These are phyloP conservation scores for Quercus tomentella DNA, from an alignment of 331 rosid species.

Conservation along the genomic window DNA sequence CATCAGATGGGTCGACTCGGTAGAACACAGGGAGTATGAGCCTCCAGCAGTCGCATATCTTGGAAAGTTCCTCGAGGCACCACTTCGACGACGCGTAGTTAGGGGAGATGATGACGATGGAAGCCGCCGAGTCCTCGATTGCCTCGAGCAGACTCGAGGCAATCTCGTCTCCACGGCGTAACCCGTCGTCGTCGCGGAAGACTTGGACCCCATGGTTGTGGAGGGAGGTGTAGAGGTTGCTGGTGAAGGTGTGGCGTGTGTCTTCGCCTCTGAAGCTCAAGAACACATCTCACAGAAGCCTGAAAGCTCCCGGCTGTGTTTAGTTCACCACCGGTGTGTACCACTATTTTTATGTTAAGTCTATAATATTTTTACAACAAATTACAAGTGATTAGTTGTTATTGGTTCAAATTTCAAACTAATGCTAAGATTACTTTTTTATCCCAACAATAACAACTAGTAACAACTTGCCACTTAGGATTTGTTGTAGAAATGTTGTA, in stretches of 20 bases:
- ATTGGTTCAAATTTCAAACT: too few relatives aligned
- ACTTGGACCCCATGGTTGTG: conserved; percentile 31
- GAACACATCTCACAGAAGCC: conserved; percentile 75
- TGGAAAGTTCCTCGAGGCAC: conserved; percentile 60
- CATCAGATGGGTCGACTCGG: conserved; percentile 45
- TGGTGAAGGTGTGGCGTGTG: conserved; percentile 39
- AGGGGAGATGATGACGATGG: conserved; percentile 45
- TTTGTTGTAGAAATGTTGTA: too few relatives aligned
- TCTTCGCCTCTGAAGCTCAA: conserved; percentile 67
- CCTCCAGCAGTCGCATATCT: conserved; percentile 33
- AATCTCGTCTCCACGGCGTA: conserved; percentile 57
- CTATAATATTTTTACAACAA: too few relatives aligned
- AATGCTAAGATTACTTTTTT: too few relatives aligned
- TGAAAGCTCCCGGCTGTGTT: conserved; percentile 35
- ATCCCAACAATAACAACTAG: too few relatives aligned
- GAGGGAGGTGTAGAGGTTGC: conserved; percentile 28
- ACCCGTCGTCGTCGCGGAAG: conserved; percentile 49
- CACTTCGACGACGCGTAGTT: conserved; percentile 53
- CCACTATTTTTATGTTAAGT: too few relatives aligned
- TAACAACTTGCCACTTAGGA: too few relatives aligned
- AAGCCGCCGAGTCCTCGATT: conserved; percentile 64
- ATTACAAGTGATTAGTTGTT: too few relatives aligned
- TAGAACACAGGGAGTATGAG: conserved; percentile 63
- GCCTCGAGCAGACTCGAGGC: conserved; percentile 34
- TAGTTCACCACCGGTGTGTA: too few relatives aligned